Base-by-base conservation (phyloP, 306 rosid species). In the Abrus pulchellus region DNA sequence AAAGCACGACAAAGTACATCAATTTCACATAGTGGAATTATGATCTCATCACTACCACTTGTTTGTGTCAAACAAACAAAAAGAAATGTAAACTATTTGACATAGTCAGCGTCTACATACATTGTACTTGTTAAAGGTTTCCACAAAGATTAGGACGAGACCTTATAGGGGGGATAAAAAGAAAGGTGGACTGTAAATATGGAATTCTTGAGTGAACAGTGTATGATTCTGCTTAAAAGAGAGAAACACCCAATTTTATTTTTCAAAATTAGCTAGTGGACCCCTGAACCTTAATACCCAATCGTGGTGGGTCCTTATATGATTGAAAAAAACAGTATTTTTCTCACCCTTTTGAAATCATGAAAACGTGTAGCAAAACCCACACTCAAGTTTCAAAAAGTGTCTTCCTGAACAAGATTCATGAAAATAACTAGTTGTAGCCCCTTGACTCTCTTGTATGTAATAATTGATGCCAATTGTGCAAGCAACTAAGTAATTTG, bases 1-100 rank as follows among this genome's bases (percentile, higher is more conserved):
- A 57, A 53, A 63, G 82, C 78, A 68, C 7, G 75, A 76, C 61
- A 48, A 7, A 43, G 9, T 53, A 33, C 78, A 68, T 50, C 72
- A 78, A 53, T 74, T 67, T 61, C 50, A 53, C 56, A 62, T 34
- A 45, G 82, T 86, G 86, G 83, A 82, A 68, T 36, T 49, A 30
- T 78, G 79, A 82, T 74, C 80, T 68, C 86, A 82, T 62, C 79
- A 68, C 68, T 45, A 55, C 69, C 84, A 82, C 84, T 61, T 50
- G n/a, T 50, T 62, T 50, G 44, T 67, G 65, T 74, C 79, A 61
- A 74, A 20, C 20, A 20, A 20, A 20, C 20, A 20, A 38, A 50
- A 77, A 82, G 50, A 72, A 60, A 62, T 11, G 38, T 60, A 50
- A 68, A 41, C 43, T n/a, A 47, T 14, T 74, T 44, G 3, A 66